Conservation (phyloP, 768 basidiomycete species). For the Suillus weaverae region DNA sequence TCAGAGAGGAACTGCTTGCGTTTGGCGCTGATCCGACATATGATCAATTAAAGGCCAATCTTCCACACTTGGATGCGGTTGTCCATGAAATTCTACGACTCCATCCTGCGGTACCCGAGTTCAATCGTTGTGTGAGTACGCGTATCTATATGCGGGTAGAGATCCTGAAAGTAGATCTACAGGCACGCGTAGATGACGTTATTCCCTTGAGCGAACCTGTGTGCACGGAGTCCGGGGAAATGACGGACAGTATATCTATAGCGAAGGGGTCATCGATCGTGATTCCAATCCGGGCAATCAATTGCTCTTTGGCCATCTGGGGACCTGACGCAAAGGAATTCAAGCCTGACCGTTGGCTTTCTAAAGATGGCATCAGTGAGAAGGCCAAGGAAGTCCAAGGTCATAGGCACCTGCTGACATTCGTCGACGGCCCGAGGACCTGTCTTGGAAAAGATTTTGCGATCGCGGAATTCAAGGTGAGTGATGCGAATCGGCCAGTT, state of each 20-base stretch:
- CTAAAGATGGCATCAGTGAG: slow-evolving; percentile 27
- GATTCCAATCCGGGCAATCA: slow-evolving; percentile 41
- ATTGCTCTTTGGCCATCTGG: slow-evolving; percentile 43
- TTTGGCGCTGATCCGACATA: slow-evolving; percentile 36
- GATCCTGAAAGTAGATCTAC: not conserved
- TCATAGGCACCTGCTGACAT: slow-evolving; percentile 43
- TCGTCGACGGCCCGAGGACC: slow-evolving; percentile 44
- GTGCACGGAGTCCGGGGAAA: slow-evolving; percentile 25
- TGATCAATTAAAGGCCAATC: slow-evolving; percentile 36
- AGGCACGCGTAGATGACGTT: slow-evolving; percentile 41
- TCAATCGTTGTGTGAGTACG: slow-evolving; percentile 30
- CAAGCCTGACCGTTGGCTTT: slow-evolving; percentile 44
- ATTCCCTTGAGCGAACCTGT: slow-evolving; percentile 38
- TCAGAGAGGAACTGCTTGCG: slow-evolving; percentile 30
- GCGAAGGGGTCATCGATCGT: slow-evolving; percentile 39
- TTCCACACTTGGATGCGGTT: slow-evolving; percentile 45
- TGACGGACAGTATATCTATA: slow-evolving; percentile 32
- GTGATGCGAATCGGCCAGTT: not conserved
- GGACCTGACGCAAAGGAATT: slow-evolving; percentile 45
- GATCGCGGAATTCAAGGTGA: slow-evolving; percentile 42
- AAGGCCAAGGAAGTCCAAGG: slow-evolving; percentile 38
- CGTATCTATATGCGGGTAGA: not conserved
- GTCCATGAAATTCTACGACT: slow-evolving; percentile 40
- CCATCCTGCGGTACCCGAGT: slow-evolving; percentile 34
- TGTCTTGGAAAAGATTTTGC: slow-evolving; percentile 48